These are phyloP conservation scores for Penicillium vulpinum DNA, from an alignment of 2,329 filamentous ascomycete species.

Conservation along the genomic window DNA sequence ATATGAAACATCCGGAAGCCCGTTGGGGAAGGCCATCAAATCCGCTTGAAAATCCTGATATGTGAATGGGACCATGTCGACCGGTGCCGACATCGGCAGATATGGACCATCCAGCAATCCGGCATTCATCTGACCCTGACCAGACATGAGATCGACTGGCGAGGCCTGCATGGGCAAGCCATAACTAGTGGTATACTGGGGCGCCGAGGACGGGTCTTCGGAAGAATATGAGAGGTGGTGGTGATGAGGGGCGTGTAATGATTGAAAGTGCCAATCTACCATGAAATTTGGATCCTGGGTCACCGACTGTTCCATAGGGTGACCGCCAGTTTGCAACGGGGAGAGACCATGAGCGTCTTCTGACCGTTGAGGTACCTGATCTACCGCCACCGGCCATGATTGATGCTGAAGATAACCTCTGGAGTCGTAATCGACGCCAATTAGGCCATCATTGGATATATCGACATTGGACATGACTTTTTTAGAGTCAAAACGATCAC, in stretches of 20 bases:
- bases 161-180: conserved; percentile 46
- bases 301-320: conserved; percentile 46
- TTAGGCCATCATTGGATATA: conserved; percentile 47
- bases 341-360: conserved; percentile 44
- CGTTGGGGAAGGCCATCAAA: conserved; percentile 58
- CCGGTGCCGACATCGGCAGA: conserved; percentile 51
- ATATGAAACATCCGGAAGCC: conserved; percentile 49
- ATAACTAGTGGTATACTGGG: conserved; percentile 60
- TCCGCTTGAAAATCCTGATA: conserved; percentile 79
- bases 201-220: conserved; percentile 55
- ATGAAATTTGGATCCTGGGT: conserved; percentile 47
- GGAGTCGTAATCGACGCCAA: conserved; percentile 51
- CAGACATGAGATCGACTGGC: conserved; percentile 57
- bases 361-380: conserved; percentile 40
- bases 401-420: conserved; percentile 45
- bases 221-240: conserved; percentile 41
- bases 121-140: conserved; percentile 64
- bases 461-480: conserved; percentile 47
- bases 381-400: conserved; percentile 46
- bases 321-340: conserved; percentile 46
- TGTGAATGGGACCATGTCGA: conserved; percentile 68
- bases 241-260: conserved; percentile 37
- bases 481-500: conserved; percentile 32
- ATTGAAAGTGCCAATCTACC: conserved; percentile 50
- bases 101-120: conserved; percentile 65